Percentiles rank a stretch among this genome's conserved stretches.
These are phyloP conservation scores for Glycyrrhiza uralensis DNA, from an alignment of 306 rosid species.

Conservation along the genomic window DNA sequence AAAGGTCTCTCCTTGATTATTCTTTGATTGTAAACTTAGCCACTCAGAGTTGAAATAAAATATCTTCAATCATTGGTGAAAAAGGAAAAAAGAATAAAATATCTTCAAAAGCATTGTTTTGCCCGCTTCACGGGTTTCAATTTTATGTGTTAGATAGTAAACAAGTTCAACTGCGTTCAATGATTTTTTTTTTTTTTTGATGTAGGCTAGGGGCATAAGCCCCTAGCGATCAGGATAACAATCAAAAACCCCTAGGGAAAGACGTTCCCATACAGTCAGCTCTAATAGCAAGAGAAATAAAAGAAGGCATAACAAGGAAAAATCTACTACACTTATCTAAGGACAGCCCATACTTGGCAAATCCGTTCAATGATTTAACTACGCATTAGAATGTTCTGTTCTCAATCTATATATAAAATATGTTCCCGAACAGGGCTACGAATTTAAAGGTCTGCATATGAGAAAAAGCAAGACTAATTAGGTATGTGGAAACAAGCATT, in stretches of 20 bases:
- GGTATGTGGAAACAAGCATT: not conserved
- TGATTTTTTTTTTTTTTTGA: too few species aligned
- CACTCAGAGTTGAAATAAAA: slow-evolving; percentile 27
- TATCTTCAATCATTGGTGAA: slow-evolving; percentile 37
- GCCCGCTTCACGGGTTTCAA: slow-evolving; percentile 24
- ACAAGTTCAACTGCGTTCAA: slow-evolving; percentile 16
- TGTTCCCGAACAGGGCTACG: not conserved
- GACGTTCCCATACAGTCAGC: too few species aligned
- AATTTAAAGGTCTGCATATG: not conserved
- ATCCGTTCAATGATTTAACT: slow-evolving; percentile 16
- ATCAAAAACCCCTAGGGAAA: too few species aligned
- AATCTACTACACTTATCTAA: too few species aligned
- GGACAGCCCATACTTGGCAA: too few species aligned
- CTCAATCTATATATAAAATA: not conserved
- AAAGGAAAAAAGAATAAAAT: not conserved
- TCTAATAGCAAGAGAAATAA: too few species aligned
- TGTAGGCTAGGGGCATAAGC: too few species aligned
- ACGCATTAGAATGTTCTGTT: slow-evolving; percentile 38
- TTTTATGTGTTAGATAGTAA: slow-evolving; percentile 10
- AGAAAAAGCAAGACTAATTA: slow-evolving; percentile 4
- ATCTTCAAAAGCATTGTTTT: slow-evolving; percentile 20
- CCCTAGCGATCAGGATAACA: too few species aligned
- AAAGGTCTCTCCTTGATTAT: not conserved
- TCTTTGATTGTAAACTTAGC: slow-evolving; percentile 6
- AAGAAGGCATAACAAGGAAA: too few species aligned